A percentile compares a stretch with the other conserved stretches of the same genome.
Conservation (phyloP, 1,284 basidiomycete species). For the Trametes pubescens region DNA sequence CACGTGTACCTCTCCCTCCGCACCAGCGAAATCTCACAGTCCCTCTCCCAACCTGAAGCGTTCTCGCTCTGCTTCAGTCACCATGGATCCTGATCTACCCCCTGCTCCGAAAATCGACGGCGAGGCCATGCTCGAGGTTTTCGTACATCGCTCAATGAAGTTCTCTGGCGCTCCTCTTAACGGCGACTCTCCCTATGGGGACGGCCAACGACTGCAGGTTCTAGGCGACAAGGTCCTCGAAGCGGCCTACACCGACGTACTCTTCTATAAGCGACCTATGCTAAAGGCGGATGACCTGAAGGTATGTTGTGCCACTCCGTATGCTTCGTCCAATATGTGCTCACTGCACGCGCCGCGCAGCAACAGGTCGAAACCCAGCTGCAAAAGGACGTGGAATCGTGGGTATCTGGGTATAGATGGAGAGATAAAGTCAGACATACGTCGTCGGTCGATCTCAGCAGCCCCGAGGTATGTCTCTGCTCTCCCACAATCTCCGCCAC, state of each 20-base stretch:
- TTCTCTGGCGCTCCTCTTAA: constrained; percentile 50
- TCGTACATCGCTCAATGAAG: constrained; percentile 70
- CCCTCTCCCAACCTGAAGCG: constrained; percentile 40
- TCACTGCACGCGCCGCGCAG: constrained; percentile 42
- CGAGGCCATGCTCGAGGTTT: constrained; percentile 68
- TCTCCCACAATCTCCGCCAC: constrained; percentile 15
- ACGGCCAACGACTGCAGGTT: constrained; percentile 64
- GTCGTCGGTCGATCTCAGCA: constrained; percentile 49
- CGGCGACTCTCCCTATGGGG: constrained; percentile 54
- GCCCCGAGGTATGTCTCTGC: constrained; percentile 54
- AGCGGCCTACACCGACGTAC: constrained; percentile 54
- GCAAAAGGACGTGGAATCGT: constrained; percentile 58
- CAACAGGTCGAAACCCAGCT: constrained; percentile 43
- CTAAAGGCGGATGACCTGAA: constrained; percentile 56
- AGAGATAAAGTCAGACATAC: constrained; percentile 65
- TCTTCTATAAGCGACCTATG: constrained; percentile 65
- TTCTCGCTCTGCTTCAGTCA: constrained; percentile 36
- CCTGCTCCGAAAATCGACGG: constrained; percentile 53
- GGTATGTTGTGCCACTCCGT: constrained; percentile 45
- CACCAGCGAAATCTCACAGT: constrained; percentile 34
- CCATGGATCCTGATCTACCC: constrained; percentile 43
- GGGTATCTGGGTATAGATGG: constrained; percentile 66
- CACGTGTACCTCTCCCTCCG: constrained; percentile 40
- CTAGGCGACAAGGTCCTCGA: constrained; percentile 63
- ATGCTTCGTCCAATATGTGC: constrained; percentile 20